A percentile compares a stretch with the other conserved stretches of the same genome.
phyloP scores from a whole-genome alignment of 202 grass and related monocot species.

The Hordeum pubiflorum region DNA sequence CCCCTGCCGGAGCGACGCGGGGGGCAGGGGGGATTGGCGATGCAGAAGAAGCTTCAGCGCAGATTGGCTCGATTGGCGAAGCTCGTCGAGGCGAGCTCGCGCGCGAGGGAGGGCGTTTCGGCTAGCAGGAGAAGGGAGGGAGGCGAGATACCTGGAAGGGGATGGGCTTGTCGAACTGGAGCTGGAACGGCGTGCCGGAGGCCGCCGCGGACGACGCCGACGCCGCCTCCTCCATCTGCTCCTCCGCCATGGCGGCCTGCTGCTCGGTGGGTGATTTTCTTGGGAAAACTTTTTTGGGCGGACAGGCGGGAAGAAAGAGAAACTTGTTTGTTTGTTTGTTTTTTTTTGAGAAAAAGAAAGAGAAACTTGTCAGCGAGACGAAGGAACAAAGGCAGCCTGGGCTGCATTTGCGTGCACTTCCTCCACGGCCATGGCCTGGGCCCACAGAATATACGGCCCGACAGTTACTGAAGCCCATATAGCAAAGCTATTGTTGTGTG shows the following conservation, averaged over 20 bases:
- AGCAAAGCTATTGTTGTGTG: no score
- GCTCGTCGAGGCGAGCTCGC: background rate
- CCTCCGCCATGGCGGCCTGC: constrained; percentile 30
- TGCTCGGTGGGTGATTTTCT: background rate
- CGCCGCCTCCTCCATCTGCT: constrained; percentile 30
- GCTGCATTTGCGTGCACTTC: no score
- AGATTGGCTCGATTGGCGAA: background rate
- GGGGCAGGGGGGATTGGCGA: no score
- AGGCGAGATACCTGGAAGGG: constrained; percentile 56
- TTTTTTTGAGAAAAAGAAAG: background rate
- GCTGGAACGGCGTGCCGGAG: constrained; percentile 65
- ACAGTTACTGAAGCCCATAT: no score
- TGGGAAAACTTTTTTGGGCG: background rate
- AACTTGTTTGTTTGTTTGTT: no score
- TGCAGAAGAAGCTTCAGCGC: background rate
- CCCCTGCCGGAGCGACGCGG: no score
- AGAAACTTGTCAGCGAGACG: background rate
- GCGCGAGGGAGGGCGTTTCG: background rate
- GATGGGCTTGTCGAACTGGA: constrained; percentile 77
- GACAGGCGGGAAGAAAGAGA: constrained; percentile 1
- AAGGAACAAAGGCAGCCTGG: no score
- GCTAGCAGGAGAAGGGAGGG: background rate
- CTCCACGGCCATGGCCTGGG: no score
- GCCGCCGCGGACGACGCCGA: constrained; percentile 17
- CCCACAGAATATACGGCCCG: no score